Evolutionary conservation across 345 rosid genomes (phyloP).

Genomic region (Ceriops decandra): DNA sequence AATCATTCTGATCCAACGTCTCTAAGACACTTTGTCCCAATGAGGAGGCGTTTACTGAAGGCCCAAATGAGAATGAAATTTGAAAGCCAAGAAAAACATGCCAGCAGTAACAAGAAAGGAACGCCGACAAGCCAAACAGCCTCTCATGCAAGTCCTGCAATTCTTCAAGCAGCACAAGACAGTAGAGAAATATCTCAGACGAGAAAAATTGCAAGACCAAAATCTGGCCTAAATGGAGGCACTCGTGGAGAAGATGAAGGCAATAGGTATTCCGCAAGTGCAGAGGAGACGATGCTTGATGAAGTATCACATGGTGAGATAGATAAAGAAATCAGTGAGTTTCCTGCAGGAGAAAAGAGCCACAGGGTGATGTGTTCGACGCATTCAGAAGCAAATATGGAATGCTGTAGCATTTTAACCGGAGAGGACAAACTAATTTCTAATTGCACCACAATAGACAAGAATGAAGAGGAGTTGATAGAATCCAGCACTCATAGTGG

Average conservation of each 20-base stretch:
- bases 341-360: slow-evolving; percentile 1
- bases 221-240: background rate
- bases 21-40: slow-evolving; percentile 56
- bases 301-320: slow-evolving; percentile 5
- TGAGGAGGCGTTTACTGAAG: slow-evolving; percentile 49
- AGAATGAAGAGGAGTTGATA: background rate
- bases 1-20: slow-evolving; percentile 47
- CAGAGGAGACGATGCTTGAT: background rate
- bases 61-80: slow-evolving; percentile 47
- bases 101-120: slow-evolving; percentile 34
- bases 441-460: background rate
- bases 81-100: slow-evolving; percentile 29
- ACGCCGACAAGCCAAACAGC: slow-evolving; percentile 8
- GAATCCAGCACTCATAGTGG: background rate
- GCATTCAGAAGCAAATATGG: too few species aligned
- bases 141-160: slow-evolving; percentile 9
- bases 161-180: slow-evolving; percentile 12
- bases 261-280: background rate
- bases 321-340: background rate
- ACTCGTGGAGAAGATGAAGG: slow-evolving; percentile 6
- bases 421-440: too few species aligned
- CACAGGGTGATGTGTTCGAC: background rate
- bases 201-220: background rate
- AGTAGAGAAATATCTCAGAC: slow-evolving; percentile 7
- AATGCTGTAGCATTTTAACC: too few species aligned